Base-by-base conservation (phyloP, 441 rosid genomes). In the Breynia disticha region DNA sequence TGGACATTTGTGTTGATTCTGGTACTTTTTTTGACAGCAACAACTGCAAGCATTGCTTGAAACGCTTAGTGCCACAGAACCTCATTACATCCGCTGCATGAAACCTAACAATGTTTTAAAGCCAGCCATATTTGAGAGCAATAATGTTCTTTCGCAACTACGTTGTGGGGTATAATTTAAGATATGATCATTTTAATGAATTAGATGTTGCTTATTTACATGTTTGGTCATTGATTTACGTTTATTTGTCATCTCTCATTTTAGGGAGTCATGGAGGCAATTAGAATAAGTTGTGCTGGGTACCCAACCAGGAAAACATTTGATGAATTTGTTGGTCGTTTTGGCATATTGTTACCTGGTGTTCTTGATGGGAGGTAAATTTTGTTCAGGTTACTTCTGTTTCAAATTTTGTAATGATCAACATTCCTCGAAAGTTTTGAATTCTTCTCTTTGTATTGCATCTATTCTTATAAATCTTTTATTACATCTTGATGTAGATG, bases 231-330 rank as follows among this genome's bases (percentile, higher is more conserved):
- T 8, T 16, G 11, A 28, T 12, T 2, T 32, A 4, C 16, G 15
- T n/a, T 15, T 16, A 3, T 18, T 16, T 28, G 32, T 16, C 32
- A 14, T 35, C 3, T 56, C 38, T 70, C 45, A 55, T 38, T 65
- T 48, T 66, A 94, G 99, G 99, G 97, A 42, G 99, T 94, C 64
- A 78, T 94, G 94, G 97, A 94, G 72, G 99, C 97, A 57, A 90
- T 94, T 66, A 80, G 99, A 76, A 94, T 94, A 66, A 94, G 97
- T 54, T 94, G 99, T 69, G 97, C 96, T 48, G 97, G 97, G 60
- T 94, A 76, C 76, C 97, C 99, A 41, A 83, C 96, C 56, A 76
- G 99, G 70, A 94, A 81, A 74, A 48, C 69, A 11, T 94, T 89
- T 69, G 63, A 64, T 55, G 97, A 94, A 67, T 90, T 94, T 65